phyloP scores from a whole-genome alignment of 257 asterid species.

The Petunia axillaris region DNA sequence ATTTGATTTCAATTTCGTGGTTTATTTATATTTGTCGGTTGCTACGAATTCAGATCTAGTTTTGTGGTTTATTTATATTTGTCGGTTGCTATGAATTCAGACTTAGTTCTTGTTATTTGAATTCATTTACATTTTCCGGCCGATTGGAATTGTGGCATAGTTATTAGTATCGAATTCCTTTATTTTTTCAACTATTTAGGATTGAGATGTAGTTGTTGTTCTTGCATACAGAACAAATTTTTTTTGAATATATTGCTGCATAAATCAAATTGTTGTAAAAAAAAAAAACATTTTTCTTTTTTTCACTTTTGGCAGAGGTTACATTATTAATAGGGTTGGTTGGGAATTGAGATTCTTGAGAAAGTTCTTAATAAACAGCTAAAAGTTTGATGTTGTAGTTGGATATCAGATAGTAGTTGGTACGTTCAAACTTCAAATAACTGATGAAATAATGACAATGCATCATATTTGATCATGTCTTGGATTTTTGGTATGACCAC shows the following conservation, averaged over 20 bases:
- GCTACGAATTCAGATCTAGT: too few relatives aligned
- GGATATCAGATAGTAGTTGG: conserved; percentile 18
- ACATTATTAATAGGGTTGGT: conserved; percentile 20
- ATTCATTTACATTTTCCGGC: too few relatives aligned
- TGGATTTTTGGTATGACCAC: background rate
- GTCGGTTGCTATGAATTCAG: too few relatives aligned
- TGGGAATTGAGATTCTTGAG: background rate
- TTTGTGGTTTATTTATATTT: too few relatives aligned
- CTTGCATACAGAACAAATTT: background rate
- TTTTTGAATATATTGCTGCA: background rate
- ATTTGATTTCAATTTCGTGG: background rate
- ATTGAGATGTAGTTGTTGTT: background rate
- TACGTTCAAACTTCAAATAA: conserved; percentile 2
- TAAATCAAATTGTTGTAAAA: background rate
- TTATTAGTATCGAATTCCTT: too few relatives aligned
- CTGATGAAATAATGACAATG: conserved; percentile 5
- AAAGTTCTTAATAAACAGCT: background rate
- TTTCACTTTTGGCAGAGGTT: background rate
- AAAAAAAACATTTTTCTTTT: background rate
- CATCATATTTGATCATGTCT: background rate
- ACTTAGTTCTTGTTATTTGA: too few relatives aligned
- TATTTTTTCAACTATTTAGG: background rate
- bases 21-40: background rate
- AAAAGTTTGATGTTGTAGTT: background rate
- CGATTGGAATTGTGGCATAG: too few relatives aligned